Conservation (phyloP, 2,329 filamentous ascomycete genomes). For the Xylariaceae sp. region DNA sequence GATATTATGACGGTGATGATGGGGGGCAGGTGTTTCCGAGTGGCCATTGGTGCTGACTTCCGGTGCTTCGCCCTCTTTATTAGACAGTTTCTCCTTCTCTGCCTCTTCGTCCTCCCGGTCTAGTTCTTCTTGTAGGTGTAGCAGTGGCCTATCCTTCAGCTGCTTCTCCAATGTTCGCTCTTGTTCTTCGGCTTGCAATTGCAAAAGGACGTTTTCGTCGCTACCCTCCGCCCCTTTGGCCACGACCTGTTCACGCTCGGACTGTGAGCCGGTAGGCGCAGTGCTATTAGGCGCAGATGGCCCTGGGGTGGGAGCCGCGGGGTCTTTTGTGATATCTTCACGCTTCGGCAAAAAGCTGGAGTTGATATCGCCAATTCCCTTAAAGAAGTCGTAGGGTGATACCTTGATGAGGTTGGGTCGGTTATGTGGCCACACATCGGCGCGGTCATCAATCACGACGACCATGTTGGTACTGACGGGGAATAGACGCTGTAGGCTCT, state of each 20-base stretch:
- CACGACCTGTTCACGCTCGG: slow-evolving; percentile 22
- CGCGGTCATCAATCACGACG: slow-evolving; percentile 95
- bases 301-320: slow-evolving; percentile 23
- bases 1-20: slow-evolving; percentile 62
- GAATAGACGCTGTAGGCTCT: slow-evolving; percentile 86
- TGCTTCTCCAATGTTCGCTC: slow-evolving; percentile 85
- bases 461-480: slow-evolving; percentile 99
- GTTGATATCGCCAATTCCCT: slow-evolving; percentile 97
- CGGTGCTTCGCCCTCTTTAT: slow-evolving; percentile 42
- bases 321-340: slow-evolving; percentile 45
- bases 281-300: slow-evolving; percentile 20
- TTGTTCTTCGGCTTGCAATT: slow-evolving; percentile 78
- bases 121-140: slow-evolving; percentile 88
- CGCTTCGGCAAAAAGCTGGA: slow-evolving; percentile 90
- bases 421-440: slow-evolving; percentile 92
- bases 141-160: slow-evolving; percentile 77
- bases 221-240: slow-evolving; percentile 24
- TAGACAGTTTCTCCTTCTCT: slow-evolving; percentile 45
- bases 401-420: slow-evolving; percentile 92
- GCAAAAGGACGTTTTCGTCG: slow-evolving; percentile 47
- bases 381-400: slow-evolving; percentile 93
- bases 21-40: slow-evolving; percentile 31
- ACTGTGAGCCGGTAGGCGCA: slow-evolving; percentile 3
- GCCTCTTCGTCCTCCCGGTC: slow-evolving; percentile 76
- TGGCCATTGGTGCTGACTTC: slow-evolving; percentile 29